Evolutionary conservation across 495 filamentous ascomycete species (phyloP).

Genomic region (Daldinia loculata): DNA sequence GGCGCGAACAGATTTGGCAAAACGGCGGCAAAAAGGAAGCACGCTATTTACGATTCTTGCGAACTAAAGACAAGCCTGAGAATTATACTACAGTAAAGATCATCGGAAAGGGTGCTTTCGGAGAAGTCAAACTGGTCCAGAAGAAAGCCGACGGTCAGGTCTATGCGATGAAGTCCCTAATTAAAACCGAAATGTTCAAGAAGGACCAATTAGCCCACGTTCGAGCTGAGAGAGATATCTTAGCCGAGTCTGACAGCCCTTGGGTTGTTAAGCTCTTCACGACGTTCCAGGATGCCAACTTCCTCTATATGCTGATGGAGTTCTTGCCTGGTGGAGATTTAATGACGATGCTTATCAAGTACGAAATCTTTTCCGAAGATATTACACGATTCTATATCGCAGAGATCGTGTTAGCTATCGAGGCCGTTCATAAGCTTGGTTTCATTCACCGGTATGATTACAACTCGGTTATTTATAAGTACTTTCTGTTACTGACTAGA

Average conservation of each 20-base stretch:
- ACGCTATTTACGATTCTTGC: slow-evolving; percentile 90
- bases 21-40: slow-evolving; percentile 84
- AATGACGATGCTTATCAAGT: slow-evolving; percentile 99
- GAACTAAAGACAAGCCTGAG: slow-evolving; percentile 87
- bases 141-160: slow-evolving; percentile 96
- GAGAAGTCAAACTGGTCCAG: slow-evolving; percentile 96
- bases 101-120: slow-evolving; percentile 98
- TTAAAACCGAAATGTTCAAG: slow-evolving; percentile 99
- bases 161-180: slow-evolving; percentile 96
- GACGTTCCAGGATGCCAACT: slow-evolving; percentile 94
- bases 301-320: slow-evolving; percentile 99
- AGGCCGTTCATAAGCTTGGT: slow-evolving; percentile 95
- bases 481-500: slow-evolving; percentile 23
- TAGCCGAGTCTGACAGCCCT: slow-evolving; percentile 97
- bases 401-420: slow-evolving; percentile 95
- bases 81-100: slow-evolving; percentile 97
- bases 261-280: slow-evolving; percentile 99
- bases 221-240: slow-evolving; percentile 94
- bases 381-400: slow-evolving; percentile 99
- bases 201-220: slow-evolving; percentile 99
- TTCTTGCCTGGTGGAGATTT: slow-evolving; percentile 97
- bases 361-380: slow-evolving; percentile 98
- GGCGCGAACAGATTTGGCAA: slow-evolving; percentile 80
- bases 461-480: neutral
- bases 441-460: slow-evolving; percentile 92